Evolutionary conservation across 257 asterid species (phyloP), one percentile per base, ranked within the genome.

Genomic region (Ehretia macrophylla): DNA sequence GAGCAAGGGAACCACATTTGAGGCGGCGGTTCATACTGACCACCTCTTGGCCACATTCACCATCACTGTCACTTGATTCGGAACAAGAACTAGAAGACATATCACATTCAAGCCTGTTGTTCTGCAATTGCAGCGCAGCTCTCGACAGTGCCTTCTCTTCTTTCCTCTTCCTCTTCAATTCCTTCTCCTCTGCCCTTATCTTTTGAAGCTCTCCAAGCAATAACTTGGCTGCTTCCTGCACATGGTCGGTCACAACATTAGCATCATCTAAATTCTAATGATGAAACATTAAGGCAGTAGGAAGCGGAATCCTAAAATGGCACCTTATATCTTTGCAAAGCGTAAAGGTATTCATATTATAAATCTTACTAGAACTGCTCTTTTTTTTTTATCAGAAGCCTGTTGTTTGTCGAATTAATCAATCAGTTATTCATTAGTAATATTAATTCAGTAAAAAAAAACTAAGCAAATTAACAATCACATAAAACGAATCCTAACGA

Each of bases 31-130:
- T 69, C 79, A 83, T 79, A 64, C 73, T 67, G 0, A 77, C 69
- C 0, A 75, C 72, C 21, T 78, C 78, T 40, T 74, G 84, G 18
- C 86, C 95, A 51, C 88, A 79, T 32, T 91, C 96, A 21, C 89
- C 72, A 50, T 88, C 93, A 21, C 89, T 74, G 53, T 88, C 93
- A 27, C 98, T 84, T 0, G 92, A 91, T 32, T 86, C 91, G 0
- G 88, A 81, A 8, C 95, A 82, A 1, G 90, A 84, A 46, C 76
- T 55, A 4, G 88, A 81, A 0, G 93, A 80, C 64, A 42, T 55
- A 18, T 72, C 76, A 49, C 74, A 50, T 16, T 27, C 57, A 10
- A 13, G 17, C 32, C 32, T 62, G 27, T 14, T 14, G 47, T 10
- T 51, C 20, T n/a, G 72, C 78, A 64, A 66, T 11, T 37, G 60